These are phyloP conservation scores for Fusarium pilosicola DNA, from an alignment of 2,329 filamentous ascomycete species.

Conservation along the genomic window DNA sequence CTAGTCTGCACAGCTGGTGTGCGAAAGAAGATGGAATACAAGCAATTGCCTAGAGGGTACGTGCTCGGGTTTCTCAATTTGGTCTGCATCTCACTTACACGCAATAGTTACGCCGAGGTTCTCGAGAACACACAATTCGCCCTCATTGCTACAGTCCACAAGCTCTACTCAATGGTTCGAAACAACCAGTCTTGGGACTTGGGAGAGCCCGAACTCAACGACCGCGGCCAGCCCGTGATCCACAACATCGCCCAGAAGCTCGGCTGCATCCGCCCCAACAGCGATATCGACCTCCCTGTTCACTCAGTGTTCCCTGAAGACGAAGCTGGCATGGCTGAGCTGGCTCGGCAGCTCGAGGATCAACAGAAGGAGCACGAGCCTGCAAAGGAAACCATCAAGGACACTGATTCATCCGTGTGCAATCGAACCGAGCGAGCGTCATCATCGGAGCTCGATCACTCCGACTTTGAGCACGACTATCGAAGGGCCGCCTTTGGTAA, in stretches of 20 bases:
- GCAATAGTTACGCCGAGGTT: conserved; percentile 68
- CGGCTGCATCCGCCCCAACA: conserved; percentile 71
- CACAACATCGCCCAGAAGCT: conserved; percentile 73
- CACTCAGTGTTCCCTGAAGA: conserved; percentile 70
- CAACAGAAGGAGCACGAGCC: conserved; percentile 55
- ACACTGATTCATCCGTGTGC: conserved; percentile 38
- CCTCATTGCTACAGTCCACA: conserved; percentile 71
- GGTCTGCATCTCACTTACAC: conserved; percentile 33
- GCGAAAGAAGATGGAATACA: conserved; percentile 75
- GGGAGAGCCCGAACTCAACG: conserved; percentile 71
- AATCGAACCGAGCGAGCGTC: conserved; percentile 59
- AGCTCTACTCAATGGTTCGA: conserved; percentile 72
- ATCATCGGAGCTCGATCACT: conserved; percentile 65
- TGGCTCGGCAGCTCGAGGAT: conserved; percentile 64
- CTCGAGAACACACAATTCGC: conserved; percentile 73
- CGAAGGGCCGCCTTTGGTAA: conserved; percentile 58
- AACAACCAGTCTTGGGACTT: conserved; percentile 68
- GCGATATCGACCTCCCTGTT: conserved; percentile 67
- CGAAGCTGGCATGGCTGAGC: conserved; percentile 65
- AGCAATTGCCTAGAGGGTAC: conserved; percentile 71
- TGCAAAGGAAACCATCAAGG: conserved; percentile 44
- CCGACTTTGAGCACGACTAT: conserved; percentile 66
- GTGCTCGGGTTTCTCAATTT: conserved; percentile 34
- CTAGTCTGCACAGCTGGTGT: conserved; percentile 71
- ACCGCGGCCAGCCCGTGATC: conserved; percentile 70